A percentile compares a stretch with the other conserved stretches of the same genome.
Conservation (phyloP, 1,284 basidiomycete genomes). For the Schizophyllum commune region DNA sequence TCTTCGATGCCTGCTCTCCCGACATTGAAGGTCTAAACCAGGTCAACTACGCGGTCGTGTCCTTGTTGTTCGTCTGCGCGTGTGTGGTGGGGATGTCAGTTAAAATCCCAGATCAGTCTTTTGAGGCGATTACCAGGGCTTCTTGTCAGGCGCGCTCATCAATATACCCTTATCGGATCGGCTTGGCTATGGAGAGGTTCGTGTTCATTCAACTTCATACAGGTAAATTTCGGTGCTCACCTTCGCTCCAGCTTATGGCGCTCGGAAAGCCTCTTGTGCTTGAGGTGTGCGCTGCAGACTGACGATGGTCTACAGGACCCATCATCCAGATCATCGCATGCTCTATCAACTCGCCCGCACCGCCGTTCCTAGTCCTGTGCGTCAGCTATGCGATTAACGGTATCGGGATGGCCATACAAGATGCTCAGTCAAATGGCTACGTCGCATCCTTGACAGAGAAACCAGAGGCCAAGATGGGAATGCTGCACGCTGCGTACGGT, state of each 20-base stretch:
- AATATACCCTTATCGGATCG: slow-evolving; percentile 41
- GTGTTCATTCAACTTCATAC: neutral
- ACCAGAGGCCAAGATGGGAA: slow-evolving; percentile 40
- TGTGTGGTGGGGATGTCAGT: slow-evolving; percentile 28
- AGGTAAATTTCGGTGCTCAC: neutral
- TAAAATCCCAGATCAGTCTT: neutral
- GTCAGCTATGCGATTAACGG: slow-evolving; percentile 6
- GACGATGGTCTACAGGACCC: slow-evolving; percentile 18
- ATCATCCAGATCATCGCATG: slow-evolving; percentile 11
- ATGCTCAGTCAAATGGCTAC: slow-evolving; percentile 52
- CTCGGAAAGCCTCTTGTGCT: neutral
- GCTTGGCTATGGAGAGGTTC: slow-evolving; percentile 46
- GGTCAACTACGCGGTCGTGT: slow-evolving; percentile 36
- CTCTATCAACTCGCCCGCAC: slow-evolving; percentile 10
- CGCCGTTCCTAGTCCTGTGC: slow-evolving; percentile 10
- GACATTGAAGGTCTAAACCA: slow-evolving; percentile 10
- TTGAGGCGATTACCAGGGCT: slow-evolving; percentile 25
- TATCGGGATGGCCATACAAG: slow-evolving; percentile 18
- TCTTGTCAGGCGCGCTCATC: slow-evolving; percentile 33
- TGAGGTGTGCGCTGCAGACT: neutral
- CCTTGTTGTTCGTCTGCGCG: slow-evolving; percentile 45
- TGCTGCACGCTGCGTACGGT: slow-evolving; percentile 36
- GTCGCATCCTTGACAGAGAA: slow-evolving; percentile 38
- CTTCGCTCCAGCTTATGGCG: neutral
- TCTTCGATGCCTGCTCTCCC: neutral